Base-by-base conservation (phyloP, 495 filamentous ascomycete species). In the Tuber aestivum region DNA sequence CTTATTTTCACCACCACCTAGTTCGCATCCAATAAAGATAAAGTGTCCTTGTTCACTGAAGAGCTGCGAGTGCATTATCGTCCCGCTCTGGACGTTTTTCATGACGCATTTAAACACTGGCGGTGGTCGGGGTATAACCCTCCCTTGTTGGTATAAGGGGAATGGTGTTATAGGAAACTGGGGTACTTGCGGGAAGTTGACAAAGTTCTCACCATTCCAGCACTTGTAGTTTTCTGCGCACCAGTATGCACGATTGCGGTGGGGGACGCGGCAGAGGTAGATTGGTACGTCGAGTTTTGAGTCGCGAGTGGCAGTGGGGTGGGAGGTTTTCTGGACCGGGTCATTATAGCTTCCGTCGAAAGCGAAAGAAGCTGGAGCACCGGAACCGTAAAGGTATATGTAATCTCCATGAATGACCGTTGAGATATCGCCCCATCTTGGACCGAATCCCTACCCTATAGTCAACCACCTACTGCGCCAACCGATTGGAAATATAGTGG, bases 381-480 rank as follows among this genome's bases (percentile, higher is more conserved):
- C 56, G 16, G 77, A 74, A 7, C 77, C 75, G 16, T 78, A 79
- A 8, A 79, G 45, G 40, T 79, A 78, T 42, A 79, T 79, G 27
- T 40, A 79, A 32, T 69, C 48, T 20, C 71, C 71, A 5, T 69
- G 50, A 7, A 79, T 41, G 32, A 79, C 18, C 3, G 71, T 78
- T 7, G 77, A 71, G 35, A 79, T 72, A 71, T 78, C 71, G 12
- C 77, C 75, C 77, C 77, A 79, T 32, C 77, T 69, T 42, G 75
- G 75, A 23, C 76, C 56, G 27, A 68, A 78, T 20, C 21, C 42
- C 77, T 79, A 48, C 12, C 38, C 3, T 61, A 3, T 9, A 12
- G n/a, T 61, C 50, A 61, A n/a, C 50, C 10, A 14, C 50, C 9
- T 61, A 27, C n/a, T 27, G 3, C 27, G 14, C 50, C 9, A 14